These are phyloP conservation scores for Liquidambar formosana DNA, from an alignment of 164 flowering plant genomes.

Conservation along the genomic window DNA sequence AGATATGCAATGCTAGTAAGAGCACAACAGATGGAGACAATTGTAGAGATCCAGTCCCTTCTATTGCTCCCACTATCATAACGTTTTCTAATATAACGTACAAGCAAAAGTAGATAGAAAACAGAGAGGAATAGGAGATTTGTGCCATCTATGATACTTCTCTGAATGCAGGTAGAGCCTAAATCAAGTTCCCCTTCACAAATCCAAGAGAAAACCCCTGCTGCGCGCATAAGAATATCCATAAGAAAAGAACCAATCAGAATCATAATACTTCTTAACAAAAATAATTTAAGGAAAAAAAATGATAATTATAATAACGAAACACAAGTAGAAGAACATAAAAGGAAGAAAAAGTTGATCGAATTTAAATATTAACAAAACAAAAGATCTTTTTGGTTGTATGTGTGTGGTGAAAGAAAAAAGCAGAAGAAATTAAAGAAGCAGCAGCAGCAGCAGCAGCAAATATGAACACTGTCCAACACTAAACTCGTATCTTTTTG, in stretches of 20 bases:
- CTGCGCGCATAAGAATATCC: constrained; percentile 19
- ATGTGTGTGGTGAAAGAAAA: too few relatives aligned
- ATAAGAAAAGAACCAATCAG: not conserved
- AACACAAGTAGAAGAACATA: too few relatives aligned
- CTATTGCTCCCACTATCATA: constrained; percentile 9
- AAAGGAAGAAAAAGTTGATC: too few relatives aligned
- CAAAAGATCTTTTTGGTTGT: too few relatives aligned
- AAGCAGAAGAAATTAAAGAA: too few relatives aligned
- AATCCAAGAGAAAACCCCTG: constrained; percentile 18
- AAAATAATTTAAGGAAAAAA: too few relatives aligned
- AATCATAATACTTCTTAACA: not conserved
- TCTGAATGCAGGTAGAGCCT: constrained; percentile 25
- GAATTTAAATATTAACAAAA: too few relatives aligned
- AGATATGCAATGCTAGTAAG: constrained; percentile 31
- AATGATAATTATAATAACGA: too few relatives aligned
- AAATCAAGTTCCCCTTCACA: constrained; percentile 28
- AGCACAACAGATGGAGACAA: constrained; percentile 34
- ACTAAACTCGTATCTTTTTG: too few relatives aligned
- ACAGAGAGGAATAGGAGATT: constrained; percentile 27
- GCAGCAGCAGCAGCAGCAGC: too few relatives aligned
- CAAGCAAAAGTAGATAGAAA: constrained; percentile 25
- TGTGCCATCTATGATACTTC: constrained; percentile 27
- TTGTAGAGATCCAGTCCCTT: constrained; percentile 19
- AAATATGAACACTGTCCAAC: too few relatives aligned
- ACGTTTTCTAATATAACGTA: constrained; percentile 15